Percentiles rank a stretch among this genome's conserved stretches.
Conservation (phyloP, 768 basidiomycete species). For the Daedalea quercina region DNA sequence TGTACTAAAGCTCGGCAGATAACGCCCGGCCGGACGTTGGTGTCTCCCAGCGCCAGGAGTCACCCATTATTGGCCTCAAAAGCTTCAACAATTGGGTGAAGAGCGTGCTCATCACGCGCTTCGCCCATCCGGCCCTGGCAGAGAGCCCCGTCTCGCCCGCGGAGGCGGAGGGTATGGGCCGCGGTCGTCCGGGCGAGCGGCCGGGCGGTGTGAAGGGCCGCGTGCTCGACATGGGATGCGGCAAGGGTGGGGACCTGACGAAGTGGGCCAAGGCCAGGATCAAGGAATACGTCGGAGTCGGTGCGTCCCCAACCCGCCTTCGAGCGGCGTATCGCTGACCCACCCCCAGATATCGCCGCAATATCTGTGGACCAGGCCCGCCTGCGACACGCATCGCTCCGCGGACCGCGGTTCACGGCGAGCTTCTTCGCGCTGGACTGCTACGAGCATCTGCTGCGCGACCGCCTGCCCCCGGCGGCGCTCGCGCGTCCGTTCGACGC, state of each 20-base stretch:
- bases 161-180: constrained; percentile 10
- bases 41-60: constrained; percentile 73
- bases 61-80: constrained; percentile 95
- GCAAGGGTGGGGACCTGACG: constrained; percentile 96
- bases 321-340: constrained; percentile 3
- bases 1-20: constrained; percentile 42
- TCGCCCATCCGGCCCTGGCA: constrained; percentile 65
- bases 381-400: constrained; percentile 51
- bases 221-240: constrained; percentile 95
- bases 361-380: constrained; percentile 89
- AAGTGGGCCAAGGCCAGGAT: constrained; percentile 92
- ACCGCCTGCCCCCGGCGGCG: constrained; percentile 55
- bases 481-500: constrained; percentile 77
- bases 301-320: constrained; percentile 36
- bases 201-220: constrained; percentile 44
- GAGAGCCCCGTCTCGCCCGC: constrained; percentile 24
- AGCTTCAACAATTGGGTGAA: constrained; percentile 99
- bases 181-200: constrained; percentile 21
- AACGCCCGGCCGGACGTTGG: constrained; percentile 92
- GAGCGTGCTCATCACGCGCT: constrained; percentile 89
- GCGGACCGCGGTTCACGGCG: constrained; percentile 60
- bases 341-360: constrained; percentile 72
- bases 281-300: constrained; percentile 73
- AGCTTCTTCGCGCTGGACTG: constrained; percentile 85
- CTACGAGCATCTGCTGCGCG: constrained; percentile 66